These are phyloP conservation scores for Chlorella sp. DNA, from an alignment of 139 green algal genomes.

Conservation along the genomic window DNA sequence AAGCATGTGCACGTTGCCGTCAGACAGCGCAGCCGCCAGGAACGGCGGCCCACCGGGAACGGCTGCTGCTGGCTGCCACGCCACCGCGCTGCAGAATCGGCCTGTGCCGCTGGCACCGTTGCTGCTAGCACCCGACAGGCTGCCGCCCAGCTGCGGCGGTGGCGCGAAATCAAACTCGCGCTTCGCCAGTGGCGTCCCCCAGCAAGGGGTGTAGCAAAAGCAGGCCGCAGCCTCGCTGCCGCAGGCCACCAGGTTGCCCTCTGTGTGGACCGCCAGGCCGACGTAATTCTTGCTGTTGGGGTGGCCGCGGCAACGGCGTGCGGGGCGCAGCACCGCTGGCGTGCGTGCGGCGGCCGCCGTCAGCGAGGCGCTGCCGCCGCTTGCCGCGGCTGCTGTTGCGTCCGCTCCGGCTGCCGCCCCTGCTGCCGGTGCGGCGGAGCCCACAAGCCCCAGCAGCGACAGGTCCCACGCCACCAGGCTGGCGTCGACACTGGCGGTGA, in stretches of 20 bases:
- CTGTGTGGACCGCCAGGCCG: constrained; percentile 67
- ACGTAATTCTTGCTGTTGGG: constrained; percentile 92
- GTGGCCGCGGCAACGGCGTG: constrained; percentile 67
- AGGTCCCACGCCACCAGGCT: constrained; percentile 73
- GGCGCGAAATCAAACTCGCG: background rate
- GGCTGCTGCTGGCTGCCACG: constrained; percentile 32
- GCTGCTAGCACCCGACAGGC: background rate
- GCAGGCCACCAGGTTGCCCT: constrained; percentile 72
- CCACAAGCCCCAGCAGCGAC: background rate
- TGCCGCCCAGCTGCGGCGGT: background rate
- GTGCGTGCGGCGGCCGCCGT: background rate
- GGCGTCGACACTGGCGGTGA: constrained; percentile 81
- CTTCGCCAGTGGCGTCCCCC: constrained; percentile 19
- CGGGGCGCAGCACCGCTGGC: background rate
- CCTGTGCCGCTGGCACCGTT: background rate
- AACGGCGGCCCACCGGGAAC: constrained; percentile 19
- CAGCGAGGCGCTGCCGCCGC: background rate
- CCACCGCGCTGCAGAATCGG: constrained; percentile 44
- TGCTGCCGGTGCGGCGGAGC: background rate
- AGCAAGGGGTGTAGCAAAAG: constrained; percentile 38
- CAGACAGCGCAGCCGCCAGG: constrained; percentile 40
- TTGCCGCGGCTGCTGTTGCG: background rate
- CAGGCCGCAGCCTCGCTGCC: constrained; percentile 66
- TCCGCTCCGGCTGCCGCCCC: background rate
- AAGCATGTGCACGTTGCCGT: constrained; percentile 29